Conservation (phyloP, 2,329 filamentous ascomycete species). For the Bipolaris bicolor region DNA sequence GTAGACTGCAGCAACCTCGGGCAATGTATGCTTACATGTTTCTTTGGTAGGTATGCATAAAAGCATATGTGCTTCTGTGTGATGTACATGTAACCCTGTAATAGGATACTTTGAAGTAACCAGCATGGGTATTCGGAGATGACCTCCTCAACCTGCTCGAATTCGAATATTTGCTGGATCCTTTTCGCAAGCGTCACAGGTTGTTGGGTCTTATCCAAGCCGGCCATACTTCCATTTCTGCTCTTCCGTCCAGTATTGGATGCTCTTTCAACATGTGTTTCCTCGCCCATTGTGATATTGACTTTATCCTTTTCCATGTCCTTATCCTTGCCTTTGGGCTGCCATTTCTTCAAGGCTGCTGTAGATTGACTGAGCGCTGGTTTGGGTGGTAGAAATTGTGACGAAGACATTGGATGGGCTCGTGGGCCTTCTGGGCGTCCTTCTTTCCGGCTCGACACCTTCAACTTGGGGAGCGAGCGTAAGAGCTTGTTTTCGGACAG, state of each 20-base stretch:
- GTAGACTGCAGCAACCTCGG: slow-evolving; percentile 9
- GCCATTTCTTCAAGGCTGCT: slow-evolving; percentile 16
- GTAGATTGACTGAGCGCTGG: slow-evolving; percentile 26
- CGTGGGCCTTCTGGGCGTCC: slow-evolving; percentile 28
- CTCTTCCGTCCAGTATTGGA: slow-evolving; percentile 32
- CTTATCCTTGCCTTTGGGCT: slow-evolving; percentile 22
- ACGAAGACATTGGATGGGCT: slow-evolving; percentile 60
- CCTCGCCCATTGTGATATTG: slow-evolving; percentile 25
- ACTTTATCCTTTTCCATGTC: slow-evolving; percentile 31
- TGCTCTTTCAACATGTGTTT: slow-evolving; percentile 31
- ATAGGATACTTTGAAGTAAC: slow-evolving; percentile 85
- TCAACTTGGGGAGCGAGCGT: slow-evolving; percentile 68
- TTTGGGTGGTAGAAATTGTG: slow-evolving; percentile 47
- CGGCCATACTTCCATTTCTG: slow-evolving; percentile 33
- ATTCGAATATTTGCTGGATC: slow-evolving; percentile 71
- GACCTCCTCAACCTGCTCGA: slow-evolving; percentile 81
- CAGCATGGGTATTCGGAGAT: slow-evolving; percentile 94
- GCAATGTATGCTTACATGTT: slow-evolving; percentile 65
- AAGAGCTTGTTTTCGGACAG: slow-evolving; percentile 70
- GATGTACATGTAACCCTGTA: slow-evolving; percentile 96
- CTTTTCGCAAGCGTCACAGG: slow-evolving; percentile 70
- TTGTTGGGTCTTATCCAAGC: slow-evolving; percentile 27
- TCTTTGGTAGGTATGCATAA: slow-evolving; percentile 95
- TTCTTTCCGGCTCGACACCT: slow-evolving; percentile 44
- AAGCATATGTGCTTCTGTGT: slow-evolving; percentile 94